Base-by-base conservation (phyloP, 2,329 filamentous ascomycete species). In the Neopestalotiopsis rosae region DNA sequence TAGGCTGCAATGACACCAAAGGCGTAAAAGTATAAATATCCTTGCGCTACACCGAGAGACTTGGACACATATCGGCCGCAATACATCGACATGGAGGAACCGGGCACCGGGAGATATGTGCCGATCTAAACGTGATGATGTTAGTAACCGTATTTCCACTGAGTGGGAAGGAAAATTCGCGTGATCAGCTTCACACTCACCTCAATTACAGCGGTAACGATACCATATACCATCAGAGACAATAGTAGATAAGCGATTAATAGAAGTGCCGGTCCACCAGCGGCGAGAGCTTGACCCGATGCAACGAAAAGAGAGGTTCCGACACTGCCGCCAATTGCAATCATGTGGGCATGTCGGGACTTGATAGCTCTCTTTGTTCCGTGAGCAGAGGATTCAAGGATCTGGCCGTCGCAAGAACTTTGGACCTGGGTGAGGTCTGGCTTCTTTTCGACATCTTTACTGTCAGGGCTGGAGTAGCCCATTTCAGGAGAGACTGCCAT, bases 21-120 rank as follows among this genome's bases (percentile, higher is more conserved):
- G 1, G 77, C 79, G 73, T 79, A 80, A 68, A 74, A 77, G 72
- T 81, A 81, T 0, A 82, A 75, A 80, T 81, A 84, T 3, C 83
- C 83, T 71, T 84, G 77, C 9, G 82, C 79, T 68, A 85, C 85
- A 1, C 83, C 83, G 45, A 86, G 72, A 45, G 77, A 79, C 24
- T 78, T 77, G 28, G 82, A 82, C 20, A 85, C 80, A 71, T 84
- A 84, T 49, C 83, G 81, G 34, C 80, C 78, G 69, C 79, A 79
- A 77, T 86, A 86, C 74, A 85, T 75, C 69, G 83, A 80, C 83
- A 88, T 85, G 69, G 76, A 82, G 69, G 76, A 82, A 74, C 86
- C 81, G 69, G 83, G 76, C 73, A 85, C 74, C 42, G 86, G 83
- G 70, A 88, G 81, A 78, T 85, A 87, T 56, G 86, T 82, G 63